Base-by-base conservation (phyloP, 495 filamentous ascomycete species). In the Elasticomyces elasticus region DNA sequence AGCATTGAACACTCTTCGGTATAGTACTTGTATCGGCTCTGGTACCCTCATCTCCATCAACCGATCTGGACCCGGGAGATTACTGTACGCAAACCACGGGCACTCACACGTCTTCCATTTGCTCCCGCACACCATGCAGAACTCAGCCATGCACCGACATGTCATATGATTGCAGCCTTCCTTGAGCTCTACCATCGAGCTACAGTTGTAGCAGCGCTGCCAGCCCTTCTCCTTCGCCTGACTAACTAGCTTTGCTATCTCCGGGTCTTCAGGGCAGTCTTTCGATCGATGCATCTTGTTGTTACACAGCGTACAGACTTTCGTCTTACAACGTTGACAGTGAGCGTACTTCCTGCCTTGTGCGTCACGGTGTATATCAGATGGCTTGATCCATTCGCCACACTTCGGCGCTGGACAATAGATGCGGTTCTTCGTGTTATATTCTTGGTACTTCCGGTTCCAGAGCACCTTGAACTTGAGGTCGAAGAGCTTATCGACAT, bases 81-180 rank as follows among this genome's bases (percentile, higher is more conserved):
- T 65, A 17, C 79, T 75, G 60, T 84, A 81, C 56, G 82, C 86
- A 72, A 89, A 89, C 79, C 79, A 86, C 1, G 84, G 82, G 60
- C 87, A 92, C 51, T 85, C 78, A 60, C 87, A 94, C 0, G 77
- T 81, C 68, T 89, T 91, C 87, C 87, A 90, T 56, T 81, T 81
- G 23, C 68, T 61, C 12, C 83, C 87, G 61, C 87, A 94, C 30
- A 84, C 74, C 78, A 87, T 86, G 69, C 87, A 94, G 66, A 89
- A 90, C 60, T 89, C 79, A 22, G 85, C 86, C 46, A 77, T 81
- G 64, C 87, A 91, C 49, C 80, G 85, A 67, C 82, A 92, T 42
- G 81, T 88, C 81, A 90, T 89, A 62, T 89, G 87, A 67, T 87
- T 88, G 65, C 85, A 88, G 45, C 87, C 86, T 62, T 87, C 81